Percentiles rank a stretch among this genome's conserved stretches.
These are phyloP conservation scores for Solanum hybrid DNA, from an alignment of 305 asterid genomes.

Conservation along the genomic window DNA sequence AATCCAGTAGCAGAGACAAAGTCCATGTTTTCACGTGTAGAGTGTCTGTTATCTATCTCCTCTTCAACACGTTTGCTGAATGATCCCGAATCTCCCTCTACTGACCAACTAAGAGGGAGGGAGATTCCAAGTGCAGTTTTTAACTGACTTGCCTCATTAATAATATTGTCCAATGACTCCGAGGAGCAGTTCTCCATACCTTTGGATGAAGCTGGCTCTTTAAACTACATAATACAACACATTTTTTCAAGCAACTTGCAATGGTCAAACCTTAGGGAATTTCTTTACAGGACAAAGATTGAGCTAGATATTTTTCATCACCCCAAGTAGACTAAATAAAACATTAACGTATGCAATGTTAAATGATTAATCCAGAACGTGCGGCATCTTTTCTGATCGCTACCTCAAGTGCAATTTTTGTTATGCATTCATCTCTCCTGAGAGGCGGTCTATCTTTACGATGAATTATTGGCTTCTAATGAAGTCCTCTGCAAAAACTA, in stretches of 20 bases:
- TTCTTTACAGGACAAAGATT: neutral
- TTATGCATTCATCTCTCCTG: neutral
- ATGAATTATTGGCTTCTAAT: neutral
- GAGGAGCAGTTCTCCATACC: constrained; percentile 10
- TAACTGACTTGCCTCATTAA: constrained; percentile 58
- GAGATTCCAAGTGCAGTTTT: constrained; percentile 85
- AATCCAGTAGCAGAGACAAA: constrained; percentile 83
- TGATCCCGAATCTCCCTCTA: constrained; percentile 25
- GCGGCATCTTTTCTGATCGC: neutral
- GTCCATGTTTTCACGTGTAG: constrained; percentile 37
- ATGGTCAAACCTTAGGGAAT: neutral
- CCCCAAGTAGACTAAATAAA: neutral
- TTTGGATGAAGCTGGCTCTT: constrained; percentile 24
- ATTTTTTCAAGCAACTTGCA: neutral
- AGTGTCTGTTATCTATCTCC: constrained; percentile 1
- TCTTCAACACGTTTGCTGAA: constrained; percentile 9
- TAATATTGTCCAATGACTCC: constrained; percentile 36
- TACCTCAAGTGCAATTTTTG: neutral
- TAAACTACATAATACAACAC: constrained; percentile 28
- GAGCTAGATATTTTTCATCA: neutral
- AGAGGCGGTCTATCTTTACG: neutral
- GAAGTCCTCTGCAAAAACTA: neutral
- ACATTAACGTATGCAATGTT: neutral
- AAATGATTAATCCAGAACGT: neutral
- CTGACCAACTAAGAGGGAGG: constrained; percentile 69